Base-by-base conservation (phyloP, 2,329 filamentous ascomycete genomes). In the Fusarium sp. region DNA sequence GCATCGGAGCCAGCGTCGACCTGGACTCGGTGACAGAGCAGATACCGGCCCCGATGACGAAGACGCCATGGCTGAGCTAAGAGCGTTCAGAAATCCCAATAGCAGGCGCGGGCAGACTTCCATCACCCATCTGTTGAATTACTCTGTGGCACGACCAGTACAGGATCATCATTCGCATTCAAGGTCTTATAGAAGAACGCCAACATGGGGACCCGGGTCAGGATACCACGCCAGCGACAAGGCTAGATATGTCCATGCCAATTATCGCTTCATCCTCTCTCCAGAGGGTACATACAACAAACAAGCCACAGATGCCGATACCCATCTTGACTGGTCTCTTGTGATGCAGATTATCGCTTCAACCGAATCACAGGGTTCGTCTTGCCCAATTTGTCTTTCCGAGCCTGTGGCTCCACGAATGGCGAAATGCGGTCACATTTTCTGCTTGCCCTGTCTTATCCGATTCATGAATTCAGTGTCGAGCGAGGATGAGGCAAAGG, bases 401-500 rank as follows among this genome's bases (percentile, higher is more conserved):
- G 93, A 92, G 58, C 96, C 96, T 2, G 93, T 97, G 20, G 96
- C 96, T 10, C 94, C 96, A 32, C 90, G 96, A 59, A 99, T 99
- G 95, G 94, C 96, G 43, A 95, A 91, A 77, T 99, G 96, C 76
- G 96, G 96, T 2, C 96, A 99, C 78, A 97, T 99, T 14, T 98
- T 98, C 79, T 99, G 96, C 78, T 83, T 98, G 34, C 91, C 96
- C 8, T 99, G 96, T 78, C 82, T 98, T 66, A 93, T 98, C 68
- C 91, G 96, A 51, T 99, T 97, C 78, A 98, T 99, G 93, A 93
- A 97, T 74, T 92, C 94, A 10, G 89, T 88, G 14, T 88, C 90
- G 4, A 88, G 87, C 25, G 91, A 92, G 59, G 90, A 92, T n/a
- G 91, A 92, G 34, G 81, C 82, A 11, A 86, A 85, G 12, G 90